Evolutionary conservation across 2,329 filamentous ascomycete genomes (phyloP).

Genomic region (Curvularia hawaiiensis): DNA sequence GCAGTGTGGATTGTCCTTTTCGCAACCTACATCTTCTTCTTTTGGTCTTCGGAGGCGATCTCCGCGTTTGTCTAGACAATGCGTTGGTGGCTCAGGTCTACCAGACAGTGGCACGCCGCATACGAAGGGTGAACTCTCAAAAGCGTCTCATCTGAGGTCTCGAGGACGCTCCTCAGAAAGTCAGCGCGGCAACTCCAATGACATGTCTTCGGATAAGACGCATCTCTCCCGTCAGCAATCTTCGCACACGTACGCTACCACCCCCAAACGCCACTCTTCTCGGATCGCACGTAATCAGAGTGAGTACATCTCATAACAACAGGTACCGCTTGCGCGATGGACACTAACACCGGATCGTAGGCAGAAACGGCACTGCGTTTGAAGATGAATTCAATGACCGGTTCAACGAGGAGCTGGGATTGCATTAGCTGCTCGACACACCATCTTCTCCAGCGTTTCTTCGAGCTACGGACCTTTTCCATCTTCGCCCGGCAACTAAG

Average conservation of each 20-base stretch:
- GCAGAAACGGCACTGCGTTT: constrained; percentile 10
- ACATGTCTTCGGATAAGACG: neutral
- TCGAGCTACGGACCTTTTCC: neutral
- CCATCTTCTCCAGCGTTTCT: neutral
- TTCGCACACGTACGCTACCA: neutral
- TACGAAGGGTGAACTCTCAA: neutral
- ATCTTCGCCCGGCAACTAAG: no score
- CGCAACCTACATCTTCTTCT: neutral
- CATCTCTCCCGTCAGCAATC: constrained; percentile 5
- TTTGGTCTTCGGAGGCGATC: neutral
- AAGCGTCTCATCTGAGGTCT: neutral
- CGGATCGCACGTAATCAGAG: constrained; percentile 16
- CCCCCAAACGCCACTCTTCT: constrained; percentile 2
- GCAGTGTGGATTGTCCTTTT: neutral
- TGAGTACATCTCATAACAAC: neutral
- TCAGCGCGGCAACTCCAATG: neutral
- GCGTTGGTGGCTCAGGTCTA: neutral
- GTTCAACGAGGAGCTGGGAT: constrained; percentile 14
- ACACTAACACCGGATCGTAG: constrained; percentile 5
- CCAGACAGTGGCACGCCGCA: neutral
- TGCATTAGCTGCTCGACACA: neutral
- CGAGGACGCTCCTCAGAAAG: neutral
- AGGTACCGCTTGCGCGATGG: neutral
- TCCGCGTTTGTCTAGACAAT: neutral
- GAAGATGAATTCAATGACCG: constrained; percentile 10